These are phyloP conservation scores for Calonectria montana DNA, from an alignment of 2,329 filamentous ascomycete species.

Conservation along the genomic window DNA sequence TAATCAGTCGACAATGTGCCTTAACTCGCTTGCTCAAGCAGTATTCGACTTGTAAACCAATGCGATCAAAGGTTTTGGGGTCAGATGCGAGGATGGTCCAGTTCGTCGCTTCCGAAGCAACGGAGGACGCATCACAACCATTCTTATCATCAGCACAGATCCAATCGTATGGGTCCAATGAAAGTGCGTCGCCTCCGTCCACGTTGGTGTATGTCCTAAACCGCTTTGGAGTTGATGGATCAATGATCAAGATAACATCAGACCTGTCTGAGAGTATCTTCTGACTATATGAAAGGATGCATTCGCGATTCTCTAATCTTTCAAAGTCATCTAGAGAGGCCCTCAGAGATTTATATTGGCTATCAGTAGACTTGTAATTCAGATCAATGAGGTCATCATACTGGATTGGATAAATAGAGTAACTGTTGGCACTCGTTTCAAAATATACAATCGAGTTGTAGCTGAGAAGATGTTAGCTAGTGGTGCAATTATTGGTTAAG, in stretches of 20 bases:
- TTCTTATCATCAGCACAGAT: neutral
- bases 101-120: too few species aligned
- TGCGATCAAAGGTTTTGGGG: too few species aligned
- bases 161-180: neutral
- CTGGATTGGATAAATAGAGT: neutral
- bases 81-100: too few species aligned
- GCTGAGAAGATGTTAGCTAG: neutral
- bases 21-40: neutral
- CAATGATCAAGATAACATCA: neutral
- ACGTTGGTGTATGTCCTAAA: neutral
- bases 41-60: neutral
- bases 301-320: neutral
- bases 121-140: neutral
- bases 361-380: neutral
- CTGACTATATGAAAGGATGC: neutral
- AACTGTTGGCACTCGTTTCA: neutral
- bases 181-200: too few species aligned
- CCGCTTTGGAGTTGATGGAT: neutral
- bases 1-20: neutral
- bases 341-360: neutral
- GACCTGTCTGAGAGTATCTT: neutral
- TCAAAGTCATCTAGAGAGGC: neutral
- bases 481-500: neutral
- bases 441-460: neutral
- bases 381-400: neutral